A percentile compares a stretch with the other conserved stretches of the same genome.
These are phyloP conservation scores for Sporisorium scitamineum DNA, from an alignment of 1,284 basidiomycete species.

Conservation along the genomic window DNA sequence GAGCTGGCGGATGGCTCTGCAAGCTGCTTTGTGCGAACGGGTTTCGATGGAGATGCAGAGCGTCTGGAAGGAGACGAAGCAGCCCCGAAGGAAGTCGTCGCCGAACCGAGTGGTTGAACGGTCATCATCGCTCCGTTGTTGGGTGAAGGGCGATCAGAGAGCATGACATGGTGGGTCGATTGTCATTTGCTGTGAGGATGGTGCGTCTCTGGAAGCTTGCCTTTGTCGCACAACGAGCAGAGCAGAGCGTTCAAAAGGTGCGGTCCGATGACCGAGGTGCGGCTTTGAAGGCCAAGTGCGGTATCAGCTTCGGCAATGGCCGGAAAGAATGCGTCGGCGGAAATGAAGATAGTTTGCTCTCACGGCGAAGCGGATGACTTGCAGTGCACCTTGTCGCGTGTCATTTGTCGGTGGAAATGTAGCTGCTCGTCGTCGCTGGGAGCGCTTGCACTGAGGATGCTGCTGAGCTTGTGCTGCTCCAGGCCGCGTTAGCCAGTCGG, in stretches of 20 bases:
- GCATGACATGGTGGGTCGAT: slow-evolving; percentile 41
- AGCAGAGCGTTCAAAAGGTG: not conserved
- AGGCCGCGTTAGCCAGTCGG: not conserved
- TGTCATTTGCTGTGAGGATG: slow-evolving; percentile 5
- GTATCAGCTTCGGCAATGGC: not conserved
- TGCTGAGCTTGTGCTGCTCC: not conserved
- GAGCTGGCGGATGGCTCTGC: slow-evolving; percentile 12
- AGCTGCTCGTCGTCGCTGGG: not conserved
- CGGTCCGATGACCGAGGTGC: not conserved
- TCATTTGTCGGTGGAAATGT: not conserved
- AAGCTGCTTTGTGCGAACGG: slow-evolving; percentile 7
- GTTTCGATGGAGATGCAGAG: slow-evolving; percentile 36
- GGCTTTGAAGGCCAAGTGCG: not conserved
- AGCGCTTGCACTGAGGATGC: not conserved
- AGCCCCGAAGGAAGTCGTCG: slow-evolving; percentile 13
- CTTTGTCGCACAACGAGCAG: not conserved
- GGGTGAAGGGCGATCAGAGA: slow-evolving; percentile 24
- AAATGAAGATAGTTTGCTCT: not conserved
- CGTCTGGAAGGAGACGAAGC: slow-evolving; percentile 14
- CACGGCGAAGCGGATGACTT: not conserved
- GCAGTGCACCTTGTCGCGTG: not conserved
- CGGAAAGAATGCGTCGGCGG: not conserved
- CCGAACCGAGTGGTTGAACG: slow-evolving; percentile 35
- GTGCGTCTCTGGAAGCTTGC: not conserved
- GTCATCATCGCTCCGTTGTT: slow-evolving; percentile 44